Base-by-base conservation (phyloP, 441 rosid genomes). In the Macaranga tanarius region DNA sequence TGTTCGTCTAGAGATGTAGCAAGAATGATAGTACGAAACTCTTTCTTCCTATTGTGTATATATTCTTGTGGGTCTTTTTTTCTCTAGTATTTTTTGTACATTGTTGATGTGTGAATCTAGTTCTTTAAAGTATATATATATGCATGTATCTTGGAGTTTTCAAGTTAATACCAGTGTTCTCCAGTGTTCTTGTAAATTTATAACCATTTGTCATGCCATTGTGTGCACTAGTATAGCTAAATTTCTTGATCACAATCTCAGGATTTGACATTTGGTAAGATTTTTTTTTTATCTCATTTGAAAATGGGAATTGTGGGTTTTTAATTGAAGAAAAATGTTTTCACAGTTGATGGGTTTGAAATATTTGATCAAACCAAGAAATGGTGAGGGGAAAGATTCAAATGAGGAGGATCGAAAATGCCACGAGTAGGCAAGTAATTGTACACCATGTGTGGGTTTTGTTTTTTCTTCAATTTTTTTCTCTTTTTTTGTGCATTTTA, bases 361-460 rank as follows among this genome's bases (percentile, higher is more conserved):
- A 68, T 26, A 44, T 19, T 12, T 25, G 34, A 20, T 5, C 9
- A 19, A 38, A 15, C 45, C 22, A 80, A 84, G 73, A 73, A 48
- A 90, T 90, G 96, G 90, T 83, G 86, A 84, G 91, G 73, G 93
- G 96, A 23, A 90, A 86, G 83, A 75, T 88, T 76, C 77, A 88
- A 81, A 82, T 88, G 90, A 90, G 79, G 81, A 82, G 76, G 78
- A 88, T 90, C 44, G 93, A 90, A 77, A 90, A 88, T 67, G 65
- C 74, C 1, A 79, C 88, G 20, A 90, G 90, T 83, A 75, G 93
- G 78, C 93, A 87, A 80, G 93, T 87, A n/a, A n/a, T n/a, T n/a
- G n/a, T n/a, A n/a, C n/a, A n/a, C n/a, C n/a, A n/a, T n/a, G n/a
- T n/a, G n/a, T n/a, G n/a, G n/a, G n/a, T n/a, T n/a, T n/a, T n/a